Evolutionary conservation across 1,284 basidiomycete genomes (phyloP).

Genomic region (Ustilago lituana): DNA sequence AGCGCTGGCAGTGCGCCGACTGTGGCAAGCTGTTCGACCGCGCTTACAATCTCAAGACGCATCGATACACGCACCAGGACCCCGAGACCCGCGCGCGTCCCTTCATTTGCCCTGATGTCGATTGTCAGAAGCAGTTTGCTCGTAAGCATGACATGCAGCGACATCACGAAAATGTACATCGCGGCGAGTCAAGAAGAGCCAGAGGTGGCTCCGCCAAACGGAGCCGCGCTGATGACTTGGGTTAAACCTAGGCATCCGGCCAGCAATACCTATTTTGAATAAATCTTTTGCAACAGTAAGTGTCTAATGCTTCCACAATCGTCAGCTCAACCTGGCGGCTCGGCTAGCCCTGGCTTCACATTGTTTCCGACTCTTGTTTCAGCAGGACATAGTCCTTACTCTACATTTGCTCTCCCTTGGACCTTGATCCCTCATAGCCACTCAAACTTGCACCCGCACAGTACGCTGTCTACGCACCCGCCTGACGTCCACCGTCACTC

Average conservation of each 20-base stretch:
- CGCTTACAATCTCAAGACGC: conserved; percentile 61
- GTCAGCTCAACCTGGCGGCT: neutral
- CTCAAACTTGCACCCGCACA: conserved; percentile 32
- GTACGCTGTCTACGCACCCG: conserved; percentile 27
- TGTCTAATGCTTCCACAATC: neutral
- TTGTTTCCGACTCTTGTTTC: neutral
- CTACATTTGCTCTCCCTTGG: neutral
- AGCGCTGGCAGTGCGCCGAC: conserved; percentile 53
- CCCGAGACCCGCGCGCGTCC: conserved; percentile 48
- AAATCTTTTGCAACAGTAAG: conserved; percentile 43
- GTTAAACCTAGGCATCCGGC: conserved; percentile 20
- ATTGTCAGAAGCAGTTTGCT: conserved; percentile 54
- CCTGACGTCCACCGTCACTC: conserved; percentile 29
- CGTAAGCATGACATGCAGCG: conserved; percentile 61
- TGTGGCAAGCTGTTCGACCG: conserved; percentile 60
- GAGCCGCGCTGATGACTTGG: conserved; percentile 40
- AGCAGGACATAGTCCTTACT: conserved; percentile 20
- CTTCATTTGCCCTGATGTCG: conserved; percentile 49
- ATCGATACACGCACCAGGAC: conserved; percentile 50
- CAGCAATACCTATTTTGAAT: conserved; percentile 37
- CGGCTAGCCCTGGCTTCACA: neutral
- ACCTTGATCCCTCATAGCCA: conserved; percentile 15
- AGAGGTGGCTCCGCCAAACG: conserved; percentile 19
- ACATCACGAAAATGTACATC: conserved; percentile 56
- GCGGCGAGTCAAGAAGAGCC: conserved; percentile 34